A percentile compares a stretch with the other conserved stretches of the same genome.
Conservation (phyloP, 2,329 filamentous ascomycete genomes). For the Alternaria gansuensis region DNA sequence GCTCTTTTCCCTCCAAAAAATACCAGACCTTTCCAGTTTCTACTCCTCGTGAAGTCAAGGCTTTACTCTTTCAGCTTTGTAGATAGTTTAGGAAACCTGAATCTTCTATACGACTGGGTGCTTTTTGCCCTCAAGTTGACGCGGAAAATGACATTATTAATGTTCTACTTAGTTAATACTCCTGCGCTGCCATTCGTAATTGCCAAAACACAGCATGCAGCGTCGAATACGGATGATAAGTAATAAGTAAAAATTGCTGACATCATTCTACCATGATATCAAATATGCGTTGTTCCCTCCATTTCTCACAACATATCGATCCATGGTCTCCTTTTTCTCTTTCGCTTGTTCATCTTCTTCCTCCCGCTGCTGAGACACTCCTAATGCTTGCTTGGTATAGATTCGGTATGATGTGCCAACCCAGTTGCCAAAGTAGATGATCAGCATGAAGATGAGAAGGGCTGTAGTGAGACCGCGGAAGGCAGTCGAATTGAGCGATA, state of each 20-base stretch:
- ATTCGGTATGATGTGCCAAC: constrained; percentile 24
- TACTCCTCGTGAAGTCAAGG: no score
- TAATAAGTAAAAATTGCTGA: neutral
- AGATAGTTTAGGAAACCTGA: no score
- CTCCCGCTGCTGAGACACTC: constrained; percentile 28
- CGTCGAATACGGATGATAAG: neutral
- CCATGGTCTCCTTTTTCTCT: constrained; percentile 12
- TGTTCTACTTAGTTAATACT: neutral
- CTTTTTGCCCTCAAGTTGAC: no score
- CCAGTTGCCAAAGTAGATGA: constrained; percentile 31
- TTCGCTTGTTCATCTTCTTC: constrained; percentile 26
- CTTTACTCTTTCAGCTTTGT: no score
- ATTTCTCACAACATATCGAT: constrained; percentile 7
- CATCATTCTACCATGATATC: neutral
- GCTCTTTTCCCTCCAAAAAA: neutral
- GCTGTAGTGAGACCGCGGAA: constrained; percentile 27
- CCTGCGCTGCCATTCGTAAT: neutral
- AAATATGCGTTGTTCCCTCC: constrained; percentile 1
- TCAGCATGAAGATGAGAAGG: constrained; percentile 25
- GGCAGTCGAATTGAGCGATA: constrained; percentile 25
- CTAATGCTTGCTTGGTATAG: constrained; percentile 23
- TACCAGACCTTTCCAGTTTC: no score
- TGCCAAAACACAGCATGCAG: neutral
- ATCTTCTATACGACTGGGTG: no score
- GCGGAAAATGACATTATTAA: no score